Evolutionary conservation across 129 eudicot genomes (phyloP).

Genomic region (Escallonia herrerae): DNA sequence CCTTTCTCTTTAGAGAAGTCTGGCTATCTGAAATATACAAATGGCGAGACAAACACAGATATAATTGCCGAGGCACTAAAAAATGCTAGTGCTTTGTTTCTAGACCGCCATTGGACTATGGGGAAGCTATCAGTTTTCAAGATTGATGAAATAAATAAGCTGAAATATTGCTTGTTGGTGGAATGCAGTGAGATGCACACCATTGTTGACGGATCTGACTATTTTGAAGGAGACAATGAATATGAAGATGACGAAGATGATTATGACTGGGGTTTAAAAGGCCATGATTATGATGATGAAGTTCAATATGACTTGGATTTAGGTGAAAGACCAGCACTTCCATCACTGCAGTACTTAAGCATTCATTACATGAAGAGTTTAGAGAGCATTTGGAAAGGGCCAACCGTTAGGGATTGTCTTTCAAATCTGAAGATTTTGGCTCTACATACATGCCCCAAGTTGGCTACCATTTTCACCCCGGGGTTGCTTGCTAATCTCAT

Average conservation of each 20-base stretch:
- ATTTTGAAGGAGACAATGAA: not conserved
- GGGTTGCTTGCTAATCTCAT: not conserved
- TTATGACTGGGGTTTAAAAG: no score
- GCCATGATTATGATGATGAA: no score
- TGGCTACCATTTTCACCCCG: not conserved
- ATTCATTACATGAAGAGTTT: constrained; percentile 32
- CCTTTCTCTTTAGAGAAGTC: no score
- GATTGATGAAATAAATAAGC: constrained; percentile 2
- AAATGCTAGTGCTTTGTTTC: constrained; percentile 26
- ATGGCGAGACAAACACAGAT: constrained; percentile 20
- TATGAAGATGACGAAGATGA: no score
- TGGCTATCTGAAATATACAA: constrained; percentile 25
- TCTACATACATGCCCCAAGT: constrained; percentile 32
- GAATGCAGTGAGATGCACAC: constrained; percentile 44
- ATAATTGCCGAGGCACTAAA: constrained; percentile 17
- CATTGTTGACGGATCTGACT: constrained; percentile 18
- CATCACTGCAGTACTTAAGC: constrained; percentile 22
- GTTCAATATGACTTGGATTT: no score
- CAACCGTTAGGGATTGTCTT: constrained; percentile 8
- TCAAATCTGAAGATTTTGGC: constrained; percentile 23
- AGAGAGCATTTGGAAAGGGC: constrained; percentile 30
- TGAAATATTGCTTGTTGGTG: constrained; percentile 30
- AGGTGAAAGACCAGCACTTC: not conserved
- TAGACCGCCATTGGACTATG: constrained; percentile 30
- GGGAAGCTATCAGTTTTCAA: constrained; percentile 19